phyloP scores from a whole-genome alignment of 2,329 filamentous ascomycete species.

The Coccinonectria pachysandricola region DNA sequence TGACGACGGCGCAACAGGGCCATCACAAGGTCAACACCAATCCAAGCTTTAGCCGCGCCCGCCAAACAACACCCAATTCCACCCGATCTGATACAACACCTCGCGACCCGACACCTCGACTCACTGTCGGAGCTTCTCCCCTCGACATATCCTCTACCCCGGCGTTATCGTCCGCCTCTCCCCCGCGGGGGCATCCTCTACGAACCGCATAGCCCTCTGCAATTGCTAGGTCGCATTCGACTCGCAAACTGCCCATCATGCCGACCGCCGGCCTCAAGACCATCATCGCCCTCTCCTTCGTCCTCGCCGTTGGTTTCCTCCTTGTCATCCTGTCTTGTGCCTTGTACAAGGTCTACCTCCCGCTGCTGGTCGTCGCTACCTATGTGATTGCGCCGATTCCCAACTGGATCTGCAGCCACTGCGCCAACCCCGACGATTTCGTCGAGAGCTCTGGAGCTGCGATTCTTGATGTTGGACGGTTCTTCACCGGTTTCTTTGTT shows the following conservation, averaged over 20 bases:
- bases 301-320: conserved; percentile 96
- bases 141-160: conserved; percentile 4
- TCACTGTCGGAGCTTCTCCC: conserved; percentile 2
- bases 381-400: conserved; percentile 89
- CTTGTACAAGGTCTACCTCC: conserved; percentile 88
- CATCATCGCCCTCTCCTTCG: conserved; percentile 97
- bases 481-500: conserved; percentile 90
- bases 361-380: conserved; percentile 88
- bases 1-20: conserved; percentile 16
- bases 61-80: conserved; percentile 5
- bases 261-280: conserved; percentile 89
- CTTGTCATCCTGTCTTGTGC: conserved; percentile 97
- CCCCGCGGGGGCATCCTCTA: conserved; percentile 3
- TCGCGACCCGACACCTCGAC: conserved; percentile 1
- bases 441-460: conserved; percentile 75
- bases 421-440: conserved; percentile 89
- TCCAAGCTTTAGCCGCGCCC: conserved; percentile 15
- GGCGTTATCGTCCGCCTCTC: conserved; percentile 1
- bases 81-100: conserved; percentile 3
- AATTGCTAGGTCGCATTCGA: too few relatives aligned
- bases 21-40: conserved; percentile 4
- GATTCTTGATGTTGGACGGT: conserved; percentile 85
- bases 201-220: conserved; percentile 2
- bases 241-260: too few relatives aligned
- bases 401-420: conserved; percentile 90